Evolutionary conservation across 2,329 filamentous ascomycete genomes (phyloP).

Genomic region (Beauveria sp.): DNA sequence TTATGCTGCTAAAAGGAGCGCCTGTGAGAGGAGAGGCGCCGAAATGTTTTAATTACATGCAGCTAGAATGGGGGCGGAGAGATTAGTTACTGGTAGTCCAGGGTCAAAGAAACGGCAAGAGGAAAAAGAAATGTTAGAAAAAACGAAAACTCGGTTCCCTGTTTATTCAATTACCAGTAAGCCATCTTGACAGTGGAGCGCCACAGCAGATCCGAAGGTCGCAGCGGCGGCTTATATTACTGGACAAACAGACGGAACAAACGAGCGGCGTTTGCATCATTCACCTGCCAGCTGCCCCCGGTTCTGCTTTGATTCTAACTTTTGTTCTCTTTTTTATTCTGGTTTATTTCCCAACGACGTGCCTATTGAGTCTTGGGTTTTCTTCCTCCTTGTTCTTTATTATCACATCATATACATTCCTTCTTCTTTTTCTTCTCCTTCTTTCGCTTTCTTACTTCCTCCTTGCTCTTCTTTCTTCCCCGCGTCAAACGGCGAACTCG

Average conservation of each 20-base stretch:
- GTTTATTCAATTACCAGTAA: neutral
- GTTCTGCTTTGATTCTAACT: neutral
- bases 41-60: no score
- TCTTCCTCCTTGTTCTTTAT: neutral
- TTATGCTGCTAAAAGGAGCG: no score
- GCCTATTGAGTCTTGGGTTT: neutral
- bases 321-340: neutral
- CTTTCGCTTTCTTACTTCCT: neutral
- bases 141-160: neutral
- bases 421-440: neutral
- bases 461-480: neutral
- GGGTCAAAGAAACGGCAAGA: neutral
- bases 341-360: neutral
- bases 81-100: no score
- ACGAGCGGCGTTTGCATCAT: neutral
- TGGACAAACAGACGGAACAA: neutral
- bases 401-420: neutral
- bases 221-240: neutral
- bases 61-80: no score
- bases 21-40: no score
- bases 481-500: neutral
- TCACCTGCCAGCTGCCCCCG: neutral
- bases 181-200: neutral
- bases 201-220: neutral
- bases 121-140: neutral